Evolutionary conservation across 148 eudicot species (phyloP).

Genomic region (Arbutus unedo): DNA sequence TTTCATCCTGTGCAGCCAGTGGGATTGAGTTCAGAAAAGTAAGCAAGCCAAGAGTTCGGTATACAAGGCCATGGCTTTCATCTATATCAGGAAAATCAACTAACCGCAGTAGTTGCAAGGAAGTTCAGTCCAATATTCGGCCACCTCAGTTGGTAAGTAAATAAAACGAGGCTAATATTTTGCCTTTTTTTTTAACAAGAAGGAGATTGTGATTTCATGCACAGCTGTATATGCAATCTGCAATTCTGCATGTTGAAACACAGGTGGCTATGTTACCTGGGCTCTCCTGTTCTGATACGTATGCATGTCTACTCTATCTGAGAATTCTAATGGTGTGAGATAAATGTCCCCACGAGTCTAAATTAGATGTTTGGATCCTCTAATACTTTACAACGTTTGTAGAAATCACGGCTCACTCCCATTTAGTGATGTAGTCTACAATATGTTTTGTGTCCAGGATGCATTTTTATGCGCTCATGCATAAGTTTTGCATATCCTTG

Average conservation of each 20-base stretch:
- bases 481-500: background rate
- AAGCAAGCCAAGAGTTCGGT: constrained; percentile 73
- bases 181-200: background rate
- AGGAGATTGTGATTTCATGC: background rate
- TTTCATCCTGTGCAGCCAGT: constrained; percentile 38
- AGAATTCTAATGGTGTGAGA: background rate
- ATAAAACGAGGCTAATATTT: background rate
- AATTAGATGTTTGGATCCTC: background rate
- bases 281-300: background rate
- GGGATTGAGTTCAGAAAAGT: constrained; percentile 61
- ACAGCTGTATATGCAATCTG: background rate
- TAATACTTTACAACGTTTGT: background rate
- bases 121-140: constrained; percentile 47
- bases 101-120: constrained; percentile 45
- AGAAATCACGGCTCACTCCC: background rate
- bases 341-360: background rate
- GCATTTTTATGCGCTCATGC: background rate
- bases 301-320: background rate
- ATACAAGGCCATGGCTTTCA: constrained; percentile 65
- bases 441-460: background rate
- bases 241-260: background rate
- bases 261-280: background rate
- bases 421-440: background rate
- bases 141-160: constrained; percentile 50
- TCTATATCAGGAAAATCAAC: constrained; percentile 51